Base-by-base conservation (phyloP, 768 basidiomycete species). In the Collybia sordida region DNA sequence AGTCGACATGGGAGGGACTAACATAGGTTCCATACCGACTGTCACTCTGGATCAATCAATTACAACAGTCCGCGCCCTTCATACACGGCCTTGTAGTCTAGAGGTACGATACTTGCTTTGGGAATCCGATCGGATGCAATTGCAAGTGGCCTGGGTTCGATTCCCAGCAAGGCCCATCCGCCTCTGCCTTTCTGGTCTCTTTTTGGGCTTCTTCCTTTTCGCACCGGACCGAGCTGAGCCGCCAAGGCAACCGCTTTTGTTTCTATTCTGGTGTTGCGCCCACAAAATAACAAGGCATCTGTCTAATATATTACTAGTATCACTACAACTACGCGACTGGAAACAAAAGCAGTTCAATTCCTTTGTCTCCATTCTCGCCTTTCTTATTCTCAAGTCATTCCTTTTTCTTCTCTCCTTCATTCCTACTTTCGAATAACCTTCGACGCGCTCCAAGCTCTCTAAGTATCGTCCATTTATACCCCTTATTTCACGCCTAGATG, bases 91-190 rank as follows among this genome's bases (percentile, higher is more conserved):
- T 60, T 57, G 58, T 62, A 59, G 63, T 62, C 59, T 58, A 64
- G 63, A 61, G 72, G 73, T 73, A 74, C 68, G 72, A 74, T 72
- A 71, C 72, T 71, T 73, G 73, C 73, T 75, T 75, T 74, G 73
- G 72, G 72, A 52, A 15, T 23, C 7, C 31, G 14, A 6, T 11
- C 3, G 31, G 31, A 31, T 31, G 34, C 41, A 47, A 54, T 48
- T 74, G 73, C 73, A 73, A 72, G 71, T 67, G 73, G 70, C 73
- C 72, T 61, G 69, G 72, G 71, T 75, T 74, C 72, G 71, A 73
- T 71, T 70, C 72, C 72, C 70, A 61, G 70, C 69, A 70, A 68
- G 71, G 67, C 72, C 72, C 69, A 21, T n/a, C n/a, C n/a, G n/a
- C n/a, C n/a, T n/a, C n/a, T n/a, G n/a, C n/a, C n/a, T n/a, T n/a